Percentiles rank a stretch among this genome's conserved stretches.
Conservation (phyloP, 1,139 yeast species). For the Candida pseudoviswanathii region DNA sequence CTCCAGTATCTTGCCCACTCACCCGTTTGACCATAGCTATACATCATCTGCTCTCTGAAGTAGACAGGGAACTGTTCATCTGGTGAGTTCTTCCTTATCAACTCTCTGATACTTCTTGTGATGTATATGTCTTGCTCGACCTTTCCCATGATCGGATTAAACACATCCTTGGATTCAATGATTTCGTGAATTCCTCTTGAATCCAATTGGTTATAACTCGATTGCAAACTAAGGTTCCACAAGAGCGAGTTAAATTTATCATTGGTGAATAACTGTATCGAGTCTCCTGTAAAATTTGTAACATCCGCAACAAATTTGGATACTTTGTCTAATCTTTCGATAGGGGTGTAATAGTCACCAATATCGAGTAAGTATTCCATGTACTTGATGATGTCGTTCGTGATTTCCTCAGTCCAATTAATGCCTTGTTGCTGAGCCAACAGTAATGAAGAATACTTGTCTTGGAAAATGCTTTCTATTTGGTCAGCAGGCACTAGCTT, state of each 20-base stretch:
- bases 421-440: conserved; percentile 14
- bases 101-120: conserved; percentile 32
- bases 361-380: conserved; percentile 37
- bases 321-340: conserved; percentile 23
- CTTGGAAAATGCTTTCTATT: conserved; percentile 26
- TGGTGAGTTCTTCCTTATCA: conserved; percentile 20
- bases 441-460: conserved; percentile 29
- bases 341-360: conserved; percentile 16
- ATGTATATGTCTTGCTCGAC: conserved; percentile 27
- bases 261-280: conserved; percentile 27
- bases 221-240: conserved; percentile 31
- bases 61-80: conserved; percentile 18
- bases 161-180: conserved; percentile 12
- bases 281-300: conserved; percentile 27
- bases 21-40: conserved; percentile 42
- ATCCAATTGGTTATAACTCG: conserved; percentile 10
- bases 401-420: conserved; percentile 21
- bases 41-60: conserved; percentile 36
- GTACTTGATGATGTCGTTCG: conserved; percentile 31
- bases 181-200: conserved; percentile 11
- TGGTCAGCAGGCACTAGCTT: conserved; percentile 26
- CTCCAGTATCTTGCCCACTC: conserved; percentile 45
- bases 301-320: conserved; percentile 31
- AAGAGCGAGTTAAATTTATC: conserved; percentile 38
- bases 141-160: background rate